Percentiles rank a stretch among this genome's conserved stretches.
phyloP scores from a whole-genome alignment of 257 asterid species.

The Solanum sejunctum region DNA sequence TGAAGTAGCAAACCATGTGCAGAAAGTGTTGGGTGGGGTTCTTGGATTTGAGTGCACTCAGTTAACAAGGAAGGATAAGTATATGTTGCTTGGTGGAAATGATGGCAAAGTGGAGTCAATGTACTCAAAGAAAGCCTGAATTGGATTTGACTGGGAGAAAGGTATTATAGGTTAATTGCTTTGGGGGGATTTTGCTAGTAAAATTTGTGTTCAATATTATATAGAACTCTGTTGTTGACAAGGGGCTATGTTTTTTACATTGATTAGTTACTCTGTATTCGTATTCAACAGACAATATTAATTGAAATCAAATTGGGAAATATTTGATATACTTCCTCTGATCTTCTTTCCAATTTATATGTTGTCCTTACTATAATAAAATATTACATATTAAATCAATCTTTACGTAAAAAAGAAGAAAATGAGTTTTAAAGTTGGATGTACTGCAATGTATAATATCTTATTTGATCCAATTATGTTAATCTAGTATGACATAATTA shows the following conservation, averaged over 20 bases:
- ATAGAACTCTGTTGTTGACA: neutral
- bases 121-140: conserved; percentile 15
- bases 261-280: neutral
- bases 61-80: conserved; percentile 93
- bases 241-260: neutral
- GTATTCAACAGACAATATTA: neutral
- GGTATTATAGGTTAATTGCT: neutral
- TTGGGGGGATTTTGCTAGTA: neutral
- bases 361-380: too few relatives aligned
- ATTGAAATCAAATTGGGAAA: neutral
- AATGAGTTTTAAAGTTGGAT: neutral
- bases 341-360: too few relatives aligned
- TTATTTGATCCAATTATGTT: too few relatives aligned
- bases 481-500: too few relatives aligned
- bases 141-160: neutral
- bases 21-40: conserved; percentile 59
- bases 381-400: too few relatives aligned
- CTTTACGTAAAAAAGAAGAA: too few relatives aligned
- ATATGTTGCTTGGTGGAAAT: conserved; percentile 91
- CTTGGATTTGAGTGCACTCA: conserved; percentile 94
- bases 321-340: neutral
- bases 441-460: neutral
- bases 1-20: conserved; percentile 95
- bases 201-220: neutral
- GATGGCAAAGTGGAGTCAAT: conserved; percentile 98